phyloP scores from a whole-genome alignment of 768 basidiomycete species.

The Mycena indigotica region DNA sequence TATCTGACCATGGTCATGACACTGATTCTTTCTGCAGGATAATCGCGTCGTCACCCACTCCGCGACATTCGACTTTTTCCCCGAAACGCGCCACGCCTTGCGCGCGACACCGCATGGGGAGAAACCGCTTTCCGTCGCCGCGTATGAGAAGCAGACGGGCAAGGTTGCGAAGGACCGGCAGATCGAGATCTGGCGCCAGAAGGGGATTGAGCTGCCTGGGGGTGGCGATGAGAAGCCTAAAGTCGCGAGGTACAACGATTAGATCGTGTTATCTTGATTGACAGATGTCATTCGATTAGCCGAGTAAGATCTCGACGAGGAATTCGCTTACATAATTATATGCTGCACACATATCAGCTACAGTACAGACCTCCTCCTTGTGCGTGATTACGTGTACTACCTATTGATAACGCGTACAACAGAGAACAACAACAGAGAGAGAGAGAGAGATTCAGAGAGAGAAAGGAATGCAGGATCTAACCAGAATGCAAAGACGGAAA shows the following conservation, averaged over 20 bases:
- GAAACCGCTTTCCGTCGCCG: constrained; percentile 72
- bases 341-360: too few relatives aligned
- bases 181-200: constrained; percentile 68
- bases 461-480: too few relatives aligned
- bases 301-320: too few relatives aligned
- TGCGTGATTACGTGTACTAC: too few relatives aligned
- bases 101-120: constrained; percentile 84
- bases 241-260: constrained; percentile 65
- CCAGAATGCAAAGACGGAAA: too few relatives aligned
- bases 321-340: too few relatives aligned
- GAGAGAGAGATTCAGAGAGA: too few relatives aligned
- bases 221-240: constrained; percentile 35
- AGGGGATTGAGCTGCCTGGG: constrained; percentile 50
- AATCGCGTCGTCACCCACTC: constrained; percentile 63
- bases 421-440: too few relatives aligned
- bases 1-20: neutral
- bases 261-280: too few relatives aligned
- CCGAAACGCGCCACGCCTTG: constrained; percentile 73
- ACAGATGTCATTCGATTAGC: too few relatives aligned
- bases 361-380: too few relatives aligned
- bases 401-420: too few relatives aligned
- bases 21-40: constrained; percentile 5
- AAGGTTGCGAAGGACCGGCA: constrained; percentile 75
- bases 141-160: constrained; percentile 65
- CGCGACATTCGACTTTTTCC: constrained; percentile 84